These are phyloP conservation scores for Fomitiporia mediterranea DNA, from an alignment of 1,284 basidiomycete species.

Conservation along the genomic window DNA sequence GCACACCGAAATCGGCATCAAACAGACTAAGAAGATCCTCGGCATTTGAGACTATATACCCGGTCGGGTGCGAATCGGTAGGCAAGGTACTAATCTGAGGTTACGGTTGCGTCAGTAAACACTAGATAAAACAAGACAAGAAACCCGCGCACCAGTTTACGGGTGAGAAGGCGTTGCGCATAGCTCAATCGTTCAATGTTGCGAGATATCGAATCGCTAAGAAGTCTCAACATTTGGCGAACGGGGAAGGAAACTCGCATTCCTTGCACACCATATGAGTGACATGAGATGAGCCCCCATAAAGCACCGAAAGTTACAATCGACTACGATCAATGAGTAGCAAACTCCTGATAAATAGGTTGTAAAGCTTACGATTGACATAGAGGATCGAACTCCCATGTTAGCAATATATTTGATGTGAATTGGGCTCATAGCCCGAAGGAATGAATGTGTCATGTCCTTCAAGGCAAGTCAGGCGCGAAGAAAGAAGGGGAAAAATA, in stretches of 20 bases:
- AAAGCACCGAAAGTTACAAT: conserved; percentile 81
- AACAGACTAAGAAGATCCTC: conserved; percentile 81
- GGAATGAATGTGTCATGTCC: conserved; percentile 86
- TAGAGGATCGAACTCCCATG: conserved; percentile 78
- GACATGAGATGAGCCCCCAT: conserved; percentile 85
- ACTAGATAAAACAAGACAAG: background rate
- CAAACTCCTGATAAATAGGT: background rate
- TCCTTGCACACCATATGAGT: conserved; percentile 74
- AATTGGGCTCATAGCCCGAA: conserved; percentile 88
- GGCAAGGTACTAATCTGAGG: conserved; percentile 72
- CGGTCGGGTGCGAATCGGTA: conserved; percentile 69
- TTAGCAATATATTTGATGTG: conserved; percentile 82
- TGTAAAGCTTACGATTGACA: conserved; percentile 63
- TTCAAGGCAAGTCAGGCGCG: conserved; percentile 24
- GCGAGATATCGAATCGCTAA: conserved; percentile 80
- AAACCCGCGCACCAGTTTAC: conserved; percentile 57
- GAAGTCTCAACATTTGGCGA: conserved; percentile 74
- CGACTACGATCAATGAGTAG: conserved; percentile 41
- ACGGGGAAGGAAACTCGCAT: conserved; percentile 86
- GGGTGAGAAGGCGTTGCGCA: conserved; percentile 70
- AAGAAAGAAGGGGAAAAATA: conserved; percentile 3
- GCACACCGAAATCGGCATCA: conserved; percentile 80
- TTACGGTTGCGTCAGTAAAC: background rate
- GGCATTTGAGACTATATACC: conserved; percentile 85
- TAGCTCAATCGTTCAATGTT: conserved; percentile 84